phyloP scores from a whole-genome alignment of 495 filamentous ascomycete genomes.

The Amphirosellinia nigrospora region DNA sequence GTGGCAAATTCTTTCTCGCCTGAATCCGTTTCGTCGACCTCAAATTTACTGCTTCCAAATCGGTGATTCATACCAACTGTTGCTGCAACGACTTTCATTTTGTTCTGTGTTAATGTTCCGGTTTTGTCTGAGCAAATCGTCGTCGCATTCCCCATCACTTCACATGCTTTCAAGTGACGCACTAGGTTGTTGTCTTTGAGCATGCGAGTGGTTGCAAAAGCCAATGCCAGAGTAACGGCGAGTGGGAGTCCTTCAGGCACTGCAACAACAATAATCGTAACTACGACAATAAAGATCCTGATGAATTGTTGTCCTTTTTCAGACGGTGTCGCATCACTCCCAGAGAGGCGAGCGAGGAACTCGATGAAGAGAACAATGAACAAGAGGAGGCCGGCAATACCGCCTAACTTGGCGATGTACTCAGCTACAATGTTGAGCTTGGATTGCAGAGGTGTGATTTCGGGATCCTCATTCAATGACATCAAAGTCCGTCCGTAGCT shows the following conservation, averaged over 20 bases:
- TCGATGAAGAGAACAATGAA: conserved; percentile 94
- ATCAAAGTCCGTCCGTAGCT: conserved; percentile 93
- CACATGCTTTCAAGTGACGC: conserved; percentile 87
- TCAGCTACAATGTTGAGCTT: conserved; percentile 92
- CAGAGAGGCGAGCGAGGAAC: conserved; percentile 72
- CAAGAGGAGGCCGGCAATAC: conserved; percentile 79
- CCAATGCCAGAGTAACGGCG: conserved; percentile 90
- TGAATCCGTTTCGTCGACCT: conserved; percentile 47
- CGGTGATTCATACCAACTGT: conserved; percentile 71
- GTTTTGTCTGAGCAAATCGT: conserved; percentile 98
- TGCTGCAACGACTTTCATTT: conserved; percentile 86
- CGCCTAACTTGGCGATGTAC: conserved; percentile 92
- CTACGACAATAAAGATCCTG: conserved; percentile 91
- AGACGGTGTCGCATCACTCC: conserved; percentile 61
- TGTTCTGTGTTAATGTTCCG: conserved; percentile 91
- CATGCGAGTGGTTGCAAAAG: conserved; percentile 95
- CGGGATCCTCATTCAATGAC: conserved; percentile 85
- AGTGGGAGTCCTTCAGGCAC: conserved; percentile 93
- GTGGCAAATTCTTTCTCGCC: conserved; percentile 65
- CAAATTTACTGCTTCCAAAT: conserved; percentile 58
- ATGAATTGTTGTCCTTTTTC: conserved; percentile 88
- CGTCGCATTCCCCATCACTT: conserved; percentile 98
- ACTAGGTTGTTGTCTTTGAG: conserved; percentile 95
- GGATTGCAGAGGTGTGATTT: conserved; percentile 91
- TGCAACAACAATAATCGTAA: conserved; percentile 94